Base-by-base conservation (phyloP, 768 basidiomycete genomes). In the Tephrocybe rancida region DNA sequence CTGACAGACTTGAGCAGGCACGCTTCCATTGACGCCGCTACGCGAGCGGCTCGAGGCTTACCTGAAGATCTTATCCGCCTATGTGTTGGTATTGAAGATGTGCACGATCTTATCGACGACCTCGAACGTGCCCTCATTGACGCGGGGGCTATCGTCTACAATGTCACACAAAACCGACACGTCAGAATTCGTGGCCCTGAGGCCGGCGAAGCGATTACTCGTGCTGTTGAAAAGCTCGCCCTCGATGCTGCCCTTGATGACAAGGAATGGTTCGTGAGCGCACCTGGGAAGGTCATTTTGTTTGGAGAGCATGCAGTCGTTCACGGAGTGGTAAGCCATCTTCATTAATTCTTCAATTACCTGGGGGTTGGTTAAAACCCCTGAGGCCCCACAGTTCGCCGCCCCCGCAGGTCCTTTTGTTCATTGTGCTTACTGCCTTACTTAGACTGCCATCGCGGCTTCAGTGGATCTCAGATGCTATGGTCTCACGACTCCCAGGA, bases 261-360 rank as follows among this genome's bases (percentile, higher is more conserved):
- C 35, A 59, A 35, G 24, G 88, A 90, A 65, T 91, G 91, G 86
- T 80, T 97, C 48, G 87, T 98, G 53, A 95, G 93, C 52, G 94
- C 97, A 2, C 97, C 97, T 7, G 97, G 97, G 22, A 99, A 99
- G 67, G 91, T 98, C 54, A 98, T 99, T 59, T 70, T 99, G 57
- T 99, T 98, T 60, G 97, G 97, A 44, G 97, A 99, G 72, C 97
- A 99, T 70, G 96, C 97, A 16, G 97, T 99, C 46, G 97, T 99
- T 18, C 88, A 98, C 67, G 97, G 97, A 49, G 89, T 94, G 46
- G 94, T 95, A 67, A 79, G 92, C 85, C 26, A 29, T 58, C 58
- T 61, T 49, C 30, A 38, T 45, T 30, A 8, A 39, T 27, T n/a
- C 35, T 14, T 44, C 24, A 19, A 38, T 26, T 39, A 22, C 44